Base-by-base conservation (phyloP, 75 land plant species). In the Sequoia sempervirens region DNA sequence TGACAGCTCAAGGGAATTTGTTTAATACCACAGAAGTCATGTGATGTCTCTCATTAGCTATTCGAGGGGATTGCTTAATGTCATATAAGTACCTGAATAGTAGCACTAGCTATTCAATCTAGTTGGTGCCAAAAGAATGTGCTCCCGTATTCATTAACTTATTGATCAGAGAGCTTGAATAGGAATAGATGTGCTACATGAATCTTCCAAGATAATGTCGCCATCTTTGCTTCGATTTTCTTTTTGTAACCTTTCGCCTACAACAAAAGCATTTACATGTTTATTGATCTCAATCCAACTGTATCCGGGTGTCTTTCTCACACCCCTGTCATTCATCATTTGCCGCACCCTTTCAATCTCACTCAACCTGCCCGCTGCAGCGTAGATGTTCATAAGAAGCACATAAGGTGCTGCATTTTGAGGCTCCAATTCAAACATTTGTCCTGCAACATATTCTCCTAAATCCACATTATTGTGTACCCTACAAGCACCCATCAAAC, bases 401-500 rank as follows among this genome's bases (percentile, higher is more conserved):
- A 88, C 72, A 84, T 92, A 92, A 3, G 88, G 81, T 53, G 88
- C 85, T 15, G 89, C 80, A 87, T 91, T 89, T 28, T n/a, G 54
- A 30, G 91, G 88, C 20, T 93, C 90, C 73, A 86, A 80, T 28
- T 88, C 84, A 66, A 91, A 69, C 26, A 86, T 87, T 37, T 28
- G 36, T 14, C 85, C 81, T 66, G 91, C 92, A 37, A 84, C 73
- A n/a, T 82, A 54, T 83, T 89, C 91, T 17, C 87, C 94, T 1
- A 91, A 83, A 1, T 45, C 84, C 69, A 89, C 32, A 70, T 91
- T 89, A 23, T 58, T 38, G 75, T 92, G 91, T 23, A 88, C 3
- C 74, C 79, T 91, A 76, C 92, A 92, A 32, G 89, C 84, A 74
- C 88, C 80, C 40, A 92, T 70, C 58, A 92, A 64, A 38, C 89